A percentile compares a stretch with the other conserved stretches of the same genome.
These are phyloP conservation scores for Batkoa obscura DNA, from an alignment of 371 early-diverging fungal species.

Conservation along the genomic window DNA sequence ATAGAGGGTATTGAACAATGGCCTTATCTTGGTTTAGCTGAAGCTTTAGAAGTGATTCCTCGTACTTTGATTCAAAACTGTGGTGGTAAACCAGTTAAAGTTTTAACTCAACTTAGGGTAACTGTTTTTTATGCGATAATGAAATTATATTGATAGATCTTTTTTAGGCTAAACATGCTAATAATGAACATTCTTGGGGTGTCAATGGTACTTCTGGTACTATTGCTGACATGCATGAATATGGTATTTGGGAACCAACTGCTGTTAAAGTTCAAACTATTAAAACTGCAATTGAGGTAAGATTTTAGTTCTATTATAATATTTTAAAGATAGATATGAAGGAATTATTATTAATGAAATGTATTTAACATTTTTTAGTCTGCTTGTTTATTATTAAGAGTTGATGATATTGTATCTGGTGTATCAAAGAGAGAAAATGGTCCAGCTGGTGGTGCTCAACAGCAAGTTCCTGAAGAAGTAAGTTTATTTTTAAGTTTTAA, in stretches of 20 bases:
- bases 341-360: background rate
- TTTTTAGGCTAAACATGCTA: slow-evolving; percentile 70
- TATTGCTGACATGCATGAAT: slow-evolving; percentile 89
- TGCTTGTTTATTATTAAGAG: slow-evolving; percentile 81
- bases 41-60: slow-evolving; percentile 97
- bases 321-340: background rate
- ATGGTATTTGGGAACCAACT: slow-evolving; percentile 98
- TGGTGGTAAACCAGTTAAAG: slow-evolving; percentile 92
- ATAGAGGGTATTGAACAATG: slow-evolving; percentile 86
- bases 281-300: slow-evolving; percentile 97
- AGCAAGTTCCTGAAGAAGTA: background rate
- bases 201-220: slow-evolving; percentile 93
- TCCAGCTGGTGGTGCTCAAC: slow-evolving; percentile 12
- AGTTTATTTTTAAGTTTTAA: background rate
- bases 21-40: slow-evolving; percentile 88
- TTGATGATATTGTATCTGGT: slow-evolving; percentile 96
- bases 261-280: slow-evolving; percentile 98
- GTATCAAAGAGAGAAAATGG: slow-evolving; percentile 37
- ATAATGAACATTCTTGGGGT: slow-evolving; percentile 75
- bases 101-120: slow-evolving; percentile 76
- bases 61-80: slow-evolving; percentile 96
- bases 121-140: background rate
- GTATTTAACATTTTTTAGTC: slow-evolving; percentile 19
- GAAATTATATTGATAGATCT: too few species aligned
- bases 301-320: background rate